Base-by-base conservation (phyloP, 768 basidiomycete species). In the Trametes elegans region DNA sequence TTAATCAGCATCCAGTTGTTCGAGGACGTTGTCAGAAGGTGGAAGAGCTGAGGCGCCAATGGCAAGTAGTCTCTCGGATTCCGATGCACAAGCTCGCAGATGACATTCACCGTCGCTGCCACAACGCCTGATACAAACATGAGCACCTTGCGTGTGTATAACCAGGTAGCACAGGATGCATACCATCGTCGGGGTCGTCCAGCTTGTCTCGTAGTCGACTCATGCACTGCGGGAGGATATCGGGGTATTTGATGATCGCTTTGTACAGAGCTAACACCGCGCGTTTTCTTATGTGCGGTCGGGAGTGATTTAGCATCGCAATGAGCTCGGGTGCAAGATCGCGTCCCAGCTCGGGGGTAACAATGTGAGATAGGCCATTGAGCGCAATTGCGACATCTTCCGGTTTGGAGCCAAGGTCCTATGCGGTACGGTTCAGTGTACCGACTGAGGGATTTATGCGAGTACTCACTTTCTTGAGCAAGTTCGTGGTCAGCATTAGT, bases 1-100 rank as follows among this genome's bases (percentile, higher is more conserved):
- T 99, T 99, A 71, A 99, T 99, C 55, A 99, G 80, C 92, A 98
- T 96, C 97, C 97, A 99, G 64, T 99, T 99, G 70, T 99, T 98
- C 9, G 90, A 88, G 10, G 93, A 93, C 2, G 87, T 93, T 0
- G 93, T 97, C 55, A 99, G 74, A 10, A 98, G 79, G 64, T 90
- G 92, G 70, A 98, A 99, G 49, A 98, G 71, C 62, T 90, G 90
- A 9, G 97, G 97, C 2, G 96, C 97, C 35, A 99, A 72, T 3
- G 85, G 77, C 7, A 99, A 77, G 66, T 93, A 94, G 56, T 90
- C 88, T 55, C 75, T 73, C 7, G 95, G 93, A 58, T 86, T 85
- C 40, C 80, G 76, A 53, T 91, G 82, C 11, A 91, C 88, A 32
- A 98, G 78, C 72, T 99, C 97, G 68, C 94, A 96, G 5, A 99